Conservation (phyloP, 179 eudicot genomes). For the Camellia oleifera region DNA sequence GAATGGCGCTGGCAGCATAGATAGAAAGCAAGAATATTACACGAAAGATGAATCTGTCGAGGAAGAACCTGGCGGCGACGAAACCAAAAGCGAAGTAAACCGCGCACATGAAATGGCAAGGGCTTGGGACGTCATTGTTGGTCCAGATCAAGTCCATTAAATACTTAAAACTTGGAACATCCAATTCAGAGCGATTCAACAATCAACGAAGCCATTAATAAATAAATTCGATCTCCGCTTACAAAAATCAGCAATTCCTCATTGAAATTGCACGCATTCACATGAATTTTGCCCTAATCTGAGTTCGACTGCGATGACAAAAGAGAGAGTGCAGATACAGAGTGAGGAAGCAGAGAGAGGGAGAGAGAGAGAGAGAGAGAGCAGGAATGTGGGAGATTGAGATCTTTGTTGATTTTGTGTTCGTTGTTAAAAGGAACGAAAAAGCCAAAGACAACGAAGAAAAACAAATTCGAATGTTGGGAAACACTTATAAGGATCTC, state of each 20-base stretch:
- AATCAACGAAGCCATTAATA: slow-evolving; percentile 8
- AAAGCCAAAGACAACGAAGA: no score
- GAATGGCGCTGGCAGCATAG: neutral
- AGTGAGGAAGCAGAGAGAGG: no score
- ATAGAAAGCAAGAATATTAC: slow-evolving; percentile 41
- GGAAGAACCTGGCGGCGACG: slow-evolving; percentile 60
- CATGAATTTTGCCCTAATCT: neutral
- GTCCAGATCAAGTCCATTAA: slow-evolving; percentile 58
- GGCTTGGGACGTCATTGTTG: slow-evolving; percentile 34
- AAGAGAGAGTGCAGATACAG: neutral
- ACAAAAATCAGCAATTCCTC: neutral
- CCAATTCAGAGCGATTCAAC: neutral
- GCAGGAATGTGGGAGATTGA: no score
- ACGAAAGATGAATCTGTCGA: slow-evolving; percentile 65
- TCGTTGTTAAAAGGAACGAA: no score
- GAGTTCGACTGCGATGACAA: neutral
- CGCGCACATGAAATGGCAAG: slow-evolving; percentile 48
- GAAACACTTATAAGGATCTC: no score
- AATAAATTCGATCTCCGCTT: neutral
- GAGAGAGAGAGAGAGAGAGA: no score
- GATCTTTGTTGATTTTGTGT: no score
- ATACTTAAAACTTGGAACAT: slow-evolving; percentile 4
- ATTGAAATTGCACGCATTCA: neutral
- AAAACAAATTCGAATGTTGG: no score
- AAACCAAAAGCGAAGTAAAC: slow-evolving; percentile 53